Conservation (phyloP, 768 basidiomycete genomes). For the Amanita rimosa region DNA sequence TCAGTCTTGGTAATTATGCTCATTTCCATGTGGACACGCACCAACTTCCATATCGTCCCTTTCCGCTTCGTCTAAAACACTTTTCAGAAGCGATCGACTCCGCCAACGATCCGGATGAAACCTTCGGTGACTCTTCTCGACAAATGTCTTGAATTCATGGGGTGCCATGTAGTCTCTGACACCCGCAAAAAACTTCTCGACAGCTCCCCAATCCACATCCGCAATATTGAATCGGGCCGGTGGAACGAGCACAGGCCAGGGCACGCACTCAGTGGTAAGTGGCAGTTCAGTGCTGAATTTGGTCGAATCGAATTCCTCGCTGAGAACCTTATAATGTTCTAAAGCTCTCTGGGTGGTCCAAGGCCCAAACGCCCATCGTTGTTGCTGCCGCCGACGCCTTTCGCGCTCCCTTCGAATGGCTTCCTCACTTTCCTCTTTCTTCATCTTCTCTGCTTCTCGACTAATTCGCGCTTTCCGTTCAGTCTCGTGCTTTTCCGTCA, state of each 20-base stretch:
- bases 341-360: slow-evolving; percentile 63
- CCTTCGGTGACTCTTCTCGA: slow-evolving; percentile 60
- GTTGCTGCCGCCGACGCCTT: slow-evolving; percentile 30
- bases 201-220: slow-evolving; percentile 60
- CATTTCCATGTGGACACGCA: slow-evolving; percentile 15
- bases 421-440: slow-evolving; percentile 20
- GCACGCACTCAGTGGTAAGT: slow-evolving; percentile 50
- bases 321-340: slow-evolving; percentile 52
- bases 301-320: slow-evolving; percentile 51
- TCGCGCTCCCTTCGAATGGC: slow-evolving; percentile 26
- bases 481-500: not conserved
- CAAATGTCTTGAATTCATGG: slow-evolving; percentile 53
- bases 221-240: slow-evolving; percentile 43
- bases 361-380: slow-evolving; percentile 44
- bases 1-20: not conserved
- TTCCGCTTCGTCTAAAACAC: slow-evolving; percentile 45
- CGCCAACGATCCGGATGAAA: slow-evolving; percentile 81
- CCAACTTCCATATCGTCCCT: slow-evolving; percentile 57
- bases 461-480: slow-evolving; percentile 9
- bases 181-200: slow-evolving; percentile 58
- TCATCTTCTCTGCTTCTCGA: slow-evolving; percentile 16
- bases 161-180: slow-evolving; percentile 39
- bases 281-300: slow-evolving; percentile 43
- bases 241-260: slow-evolving; percentile 63
- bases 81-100: slow-evolving; percentile 48